phyloP scores from a whole-genome alignment of 495 filamentous ascomycete genomes.

The Neurospora pannonica region DNA sequence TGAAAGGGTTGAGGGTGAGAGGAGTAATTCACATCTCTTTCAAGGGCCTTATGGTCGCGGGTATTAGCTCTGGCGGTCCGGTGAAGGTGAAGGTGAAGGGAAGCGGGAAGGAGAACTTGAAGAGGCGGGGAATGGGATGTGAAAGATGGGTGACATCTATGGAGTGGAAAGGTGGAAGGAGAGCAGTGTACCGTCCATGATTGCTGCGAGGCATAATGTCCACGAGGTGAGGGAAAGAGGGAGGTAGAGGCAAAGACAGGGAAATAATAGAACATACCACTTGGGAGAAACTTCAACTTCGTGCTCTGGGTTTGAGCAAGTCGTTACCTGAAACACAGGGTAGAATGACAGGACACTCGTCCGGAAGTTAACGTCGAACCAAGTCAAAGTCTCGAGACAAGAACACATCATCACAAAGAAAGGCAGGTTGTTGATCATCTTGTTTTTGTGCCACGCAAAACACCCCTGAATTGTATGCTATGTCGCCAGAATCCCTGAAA shows the following conservation, averaged over 20 bases:
- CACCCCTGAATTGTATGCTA: slow-evolving; percentile 28
- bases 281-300: too few relatives aligned
- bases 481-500: slow-evolving; percentile 22
- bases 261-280: too few relatives aligned
- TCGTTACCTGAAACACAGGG: too few relatives aligned
- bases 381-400: background rate
- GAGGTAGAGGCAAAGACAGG: too few relatives aligned
- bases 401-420: background rate
- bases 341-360: too few relatives aligned
- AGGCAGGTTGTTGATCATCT: background rate
- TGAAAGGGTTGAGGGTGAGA: background rate
- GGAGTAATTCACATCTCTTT: background rate
- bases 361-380: background rate
- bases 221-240: background rate
- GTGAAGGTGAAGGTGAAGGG: background rate
- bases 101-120: too few relatives aligned
- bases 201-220: background rate
- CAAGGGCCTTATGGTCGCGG: background rate
- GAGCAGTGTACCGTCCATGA: too few relatives aligned
- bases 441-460: slow-evolving; percentile 5
- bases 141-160: background rate
- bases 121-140: background rate
- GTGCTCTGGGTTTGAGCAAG: too few relatives aligned
- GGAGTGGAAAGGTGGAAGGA: too few relatives aligned
- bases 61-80: background rate